phyloP scores from a whole-genome alignment of 2,329 filamentous ascomycete species.

The Claviceps digitariae region DNA sequence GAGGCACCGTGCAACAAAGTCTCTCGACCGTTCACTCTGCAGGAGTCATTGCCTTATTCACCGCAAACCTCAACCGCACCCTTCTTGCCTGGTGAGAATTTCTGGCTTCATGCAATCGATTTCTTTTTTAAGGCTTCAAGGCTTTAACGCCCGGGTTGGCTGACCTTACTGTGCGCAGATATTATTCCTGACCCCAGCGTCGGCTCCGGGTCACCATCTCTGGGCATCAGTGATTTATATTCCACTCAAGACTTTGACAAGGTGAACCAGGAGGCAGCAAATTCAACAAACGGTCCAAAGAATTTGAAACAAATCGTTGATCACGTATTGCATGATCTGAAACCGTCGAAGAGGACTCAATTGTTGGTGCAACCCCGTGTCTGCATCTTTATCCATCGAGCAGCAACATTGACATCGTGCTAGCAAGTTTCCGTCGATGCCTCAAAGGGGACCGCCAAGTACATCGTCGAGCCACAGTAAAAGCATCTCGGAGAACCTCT shows the following conservation, averaged over 20 bases:
- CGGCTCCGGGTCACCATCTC: slow-evolving; percentile 39
- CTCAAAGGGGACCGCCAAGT: slow-evolving; percentile 8
- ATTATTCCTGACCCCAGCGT: slow-evolving; percentile 53
- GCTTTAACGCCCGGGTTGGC: not conserved
- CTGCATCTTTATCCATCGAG: not conserved
- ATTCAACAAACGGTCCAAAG: slow-evolving; percentile 43
- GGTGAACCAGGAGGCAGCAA: slow-evolving; percentile 57
- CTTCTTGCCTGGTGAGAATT: slow-evolving; percentile 54
- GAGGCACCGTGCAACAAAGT: slow-evolving; percentile 14
- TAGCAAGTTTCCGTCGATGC: slow-evolving; percentile 38
- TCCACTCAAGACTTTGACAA: slow-evolving; percentile 44
- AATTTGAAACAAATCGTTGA: slow-evolving; percentile 58
- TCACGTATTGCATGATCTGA: slow-evolving; percentile 62
- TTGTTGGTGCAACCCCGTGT: slow-evolving; percentile 35
- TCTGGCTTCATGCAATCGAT: not conserved
- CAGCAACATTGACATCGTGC: not conserved
- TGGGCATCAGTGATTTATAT: slow-evolving; percentile 37
- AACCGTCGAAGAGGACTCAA: slow-evolving; percentile 54
- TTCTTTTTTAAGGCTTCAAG: not conserved
- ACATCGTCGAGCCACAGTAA: slow-evolving; percentile 11
- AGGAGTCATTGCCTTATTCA: slow-evolving; percentile 69
- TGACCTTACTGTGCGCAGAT: slow-evolving; percentile 26
- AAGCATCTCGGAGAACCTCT: slow-evolving; percentile 28
- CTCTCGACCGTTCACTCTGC: slow-evolving; percentile 44
- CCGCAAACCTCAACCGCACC: slow-evolving; percentile 70